Conservation (phyloP, 1,139 yeast genomes). For the Debaryomyces sp. region DNA sequence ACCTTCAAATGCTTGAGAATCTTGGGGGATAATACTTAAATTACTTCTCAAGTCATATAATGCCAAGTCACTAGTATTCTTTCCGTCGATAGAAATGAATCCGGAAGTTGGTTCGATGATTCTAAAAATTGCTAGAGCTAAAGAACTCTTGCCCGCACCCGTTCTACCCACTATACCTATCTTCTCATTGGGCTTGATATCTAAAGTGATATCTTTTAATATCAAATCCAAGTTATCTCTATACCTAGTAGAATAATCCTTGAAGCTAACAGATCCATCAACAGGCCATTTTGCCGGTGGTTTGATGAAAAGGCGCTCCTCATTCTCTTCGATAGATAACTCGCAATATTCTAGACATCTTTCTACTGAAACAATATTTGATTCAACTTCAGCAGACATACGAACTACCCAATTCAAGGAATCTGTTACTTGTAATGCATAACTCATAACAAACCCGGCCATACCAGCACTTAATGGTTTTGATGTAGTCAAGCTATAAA, state of each 20-base stretch:
- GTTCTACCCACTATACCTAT: conserved; percentile 47
- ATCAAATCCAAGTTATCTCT: conserved; percentile 42
- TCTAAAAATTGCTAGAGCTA: conserved; percentile 41
- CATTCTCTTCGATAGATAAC: conserved; percentile 38
- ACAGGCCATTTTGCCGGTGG: conserved; percentile 36
- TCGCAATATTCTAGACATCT: conserved; percentile 39
- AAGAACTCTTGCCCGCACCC: conserved; percentile 45
- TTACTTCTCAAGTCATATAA: conserved; percentile 55
- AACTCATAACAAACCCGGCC: conserved; percentile 42
- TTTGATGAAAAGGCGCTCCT: conserved; percentile 19
- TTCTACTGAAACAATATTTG: conserved; percentile 36
- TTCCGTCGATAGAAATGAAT: conserved; percentile 45
- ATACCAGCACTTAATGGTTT: conserved; percentile 32
- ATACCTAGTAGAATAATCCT: conserved; percentile 36
- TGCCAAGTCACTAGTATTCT: conserved; percentile 49
- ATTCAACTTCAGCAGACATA: conserved; percentile 40
- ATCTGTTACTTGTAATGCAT: conserved; percentile 35
- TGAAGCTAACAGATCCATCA: conserved; percentile 31
- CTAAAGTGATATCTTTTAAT: conserved; percentile 28
- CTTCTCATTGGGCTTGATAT: conserved; percentile 36
- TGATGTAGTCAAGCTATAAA: conserved; percentile 23
- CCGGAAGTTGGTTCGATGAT: conserved; percentile 40
- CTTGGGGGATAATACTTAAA: conserved; percentile 69
- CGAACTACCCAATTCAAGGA: conserved; percentile 35
- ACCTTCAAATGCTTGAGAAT: conserved; percentile 68